Evolutionary conservation across 1,284 basidiomycete genomes (phyloP), one percentile per base, ranked within the genome.

Genomic region (Fomitopsis schrenkii): DNA sequence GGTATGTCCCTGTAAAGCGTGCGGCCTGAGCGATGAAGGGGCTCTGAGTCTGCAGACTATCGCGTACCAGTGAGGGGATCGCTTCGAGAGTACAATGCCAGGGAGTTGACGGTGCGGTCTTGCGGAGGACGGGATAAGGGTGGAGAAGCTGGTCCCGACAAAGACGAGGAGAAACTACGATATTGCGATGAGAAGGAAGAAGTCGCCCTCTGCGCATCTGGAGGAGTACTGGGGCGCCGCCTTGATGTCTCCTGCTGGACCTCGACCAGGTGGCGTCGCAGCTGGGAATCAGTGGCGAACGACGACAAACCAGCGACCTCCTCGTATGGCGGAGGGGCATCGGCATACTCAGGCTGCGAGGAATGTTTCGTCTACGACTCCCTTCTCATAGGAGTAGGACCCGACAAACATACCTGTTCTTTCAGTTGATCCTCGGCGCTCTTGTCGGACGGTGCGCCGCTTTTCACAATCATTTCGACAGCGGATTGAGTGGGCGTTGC

Each of bases 11-110:
- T 67, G 42, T 2, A 7, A 26, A 26, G 22, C 8, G 19, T 19
- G 14, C 5, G 15, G 22, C 19, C 6, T 10, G 6, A 33, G 30
- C 8, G 30, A 12, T 4, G 6, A 17, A 36, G 22, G 14, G 61
- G 12, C 62, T 62, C 62, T 36, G 19, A 40, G 5, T 22, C 14
- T 33, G 8, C 30, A 33, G 28, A 38, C 2, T 5, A 50, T 58
- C 26, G 22, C 28, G 4, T 50, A 69, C 68, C 67, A 45, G 63
- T 60, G 48, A 70, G 62, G 5, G 62, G 10, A 46, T 63, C 63
- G 41, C 64, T 62, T 30, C 60, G 59, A 4, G 66, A 66, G 61
- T 66, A 68, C 6, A 70, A 46, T 33, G 66, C 65, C 33, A 67
- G 58, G 61, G 66, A 55, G 54, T 67, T 68, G 12, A 70, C 66